These are phyloP conservation scores for Pisolithus sp. DNA, from an alignment of 768 basidiomycete genomes.

Conservation along the genomic window DNA sequence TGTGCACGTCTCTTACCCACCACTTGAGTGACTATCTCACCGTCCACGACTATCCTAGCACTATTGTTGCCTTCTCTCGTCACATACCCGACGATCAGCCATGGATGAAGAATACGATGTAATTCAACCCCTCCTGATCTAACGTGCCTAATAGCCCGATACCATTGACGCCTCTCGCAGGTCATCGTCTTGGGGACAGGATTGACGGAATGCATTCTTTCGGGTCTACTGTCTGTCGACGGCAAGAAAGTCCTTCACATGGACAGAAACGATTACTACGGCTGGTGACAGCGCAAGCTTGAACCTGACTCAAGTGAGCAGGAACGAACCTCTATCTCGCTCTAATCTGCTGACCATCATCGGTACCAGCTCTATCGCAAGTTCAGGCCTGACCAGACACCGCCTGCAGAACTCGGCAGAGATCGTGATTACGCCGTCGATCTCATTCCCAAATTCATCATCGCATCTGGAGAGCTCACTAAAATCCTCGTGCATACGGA, in stretches of 20 bases:
- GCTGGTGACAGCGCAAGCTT: slow-evolving; percentile 94
- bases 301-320: slow-evolving; percentile 88
- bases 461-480: slow-evolving; percentile 94
- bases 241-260: slow-evolving; percentile 99
- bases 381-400: slow-evolving; percentile 72
- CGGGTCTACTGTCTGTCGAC: slow-evolving; percentile 96
- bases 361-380: slow-evolving; percentile 82
- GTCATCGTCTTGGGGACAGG: slow-evolving; percentile 94
- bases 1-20: too few relatives aligned
- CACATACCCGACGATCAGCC: slow-evolving; percentile 20
- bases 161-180: slow-evolving; percentile 32
- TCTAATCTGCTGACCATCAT: slow-evolving; percentile 14
- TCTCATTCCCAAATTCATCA: slow-evolving; percentile 98
- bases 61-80: slow-evolving; percentile 6
- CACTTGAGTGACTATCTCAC: neutral
- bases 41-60: slow-evolving; percentile 5
- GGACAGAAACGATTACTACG: slow-evolving; percentile 98
- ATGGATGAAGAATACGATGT: slow-evolving; percentile 99
- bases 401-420: slow-evolving; percentile 83
- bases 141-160: slow-evolving; percentile 13
- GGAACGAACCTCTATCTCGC: slow-evolving; percentile 2
- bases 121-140: slow-evolving; percentile 13
- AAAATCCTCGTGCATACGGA: slow-evolving; percentile 98
- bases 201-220: slow-evolving; percentile 96
- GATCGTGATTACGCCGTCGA: slow-evolving; percentile 98